These are phyloP conservation scores for Hondaea fermentalgiana DNA, from an alignment of 108 stramenopile genomes.

Conservation along the genomic window DNA sequence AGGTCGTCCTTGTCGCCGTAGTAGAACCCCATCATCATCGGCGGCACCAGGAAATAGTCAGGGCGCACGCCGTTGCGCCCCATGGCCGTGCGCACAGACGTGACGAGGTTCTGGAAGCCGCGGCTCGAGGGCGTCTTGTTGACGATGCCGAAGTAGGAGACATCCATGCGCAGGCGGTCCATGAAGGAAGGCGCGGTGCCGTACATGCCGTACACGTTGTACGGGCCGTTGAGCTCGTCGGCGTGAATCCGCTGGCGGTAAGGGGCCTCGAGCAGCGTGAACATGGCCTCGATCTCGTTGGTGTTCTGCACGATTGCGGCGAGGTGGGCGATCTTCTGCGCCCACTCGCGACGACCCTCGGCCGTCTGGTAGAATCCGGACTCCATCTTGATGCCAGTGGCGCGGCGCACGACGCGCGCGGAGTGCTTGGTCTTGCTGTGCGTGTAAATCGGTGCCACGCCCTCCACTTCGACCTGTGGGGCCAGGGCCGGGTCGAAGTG, in stretches of 20 bases:
- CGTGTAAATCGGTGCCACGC: not conserved
- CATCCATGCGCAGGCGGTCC: not conserved
- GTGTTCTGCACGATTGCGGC: not conserved
- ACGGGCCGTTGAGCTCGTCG: not conserved
- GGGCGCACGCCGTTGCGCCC: not conserved
- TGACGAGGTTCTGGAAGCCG: not conserved
- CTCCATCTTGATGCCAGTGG: not conserved
- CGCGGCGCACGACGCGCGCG: not conserved
- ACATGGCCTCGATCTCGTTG: not conserved
- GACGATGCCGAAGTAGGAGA: not conserved
- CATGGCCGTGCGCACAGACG: not conserved
- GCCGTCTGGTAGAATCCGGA: not conserved
- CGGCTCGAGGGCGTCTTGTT: not conserved
- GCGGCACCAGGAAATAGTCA: not conserved
- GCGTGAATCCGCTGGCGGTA: not conserved
- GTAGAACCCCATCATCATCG: not conserved
- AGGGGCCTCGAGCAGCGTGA: not conserved
- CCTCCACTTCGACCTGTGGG: not conserved
- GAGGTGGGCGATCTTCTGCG: not conserved
- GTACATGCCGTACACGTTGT: not conserved
- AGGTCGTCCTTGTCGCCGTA: not conserved
- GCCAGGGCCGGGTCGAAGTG: not conserved
- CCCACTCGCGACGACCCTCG: not conserved
- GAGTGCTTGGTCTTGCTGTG: not conserved
- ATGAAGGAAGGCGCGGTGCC: not conserved